These are phyloP conservation scores for Grifola frondosa DNA, from an alignment of 1,284 basidiomycete genomes.

Conservation along the genomic window DNA sequence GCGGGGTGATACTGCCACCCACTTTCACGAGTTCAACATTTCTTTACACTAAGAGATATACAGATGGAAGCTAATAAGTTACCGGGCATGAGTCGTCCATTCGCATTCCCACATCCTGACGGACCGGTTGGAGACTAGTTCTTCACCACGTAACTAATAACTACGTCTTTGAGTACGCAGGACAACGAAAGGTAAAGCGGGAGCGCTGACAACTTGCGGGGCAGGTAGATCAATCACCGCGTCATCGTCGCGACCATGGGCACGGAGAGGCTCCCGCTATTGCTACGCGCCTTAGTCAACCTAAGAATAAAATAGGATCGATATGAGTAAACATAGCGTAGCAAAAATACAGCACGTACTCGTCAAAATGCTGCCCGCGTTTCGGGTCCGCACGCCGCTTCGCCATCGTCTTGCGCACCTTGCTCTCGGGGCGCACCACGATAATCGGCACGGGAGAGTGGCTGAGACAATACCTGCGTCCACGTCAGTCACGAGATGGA, in stretches of 20 bases:
- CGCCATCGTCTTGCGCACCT: constrained; percentile 80
- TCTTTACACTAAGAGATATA: no score
- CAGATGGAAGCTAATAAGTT: no score
- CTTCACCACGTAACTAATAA: no score
- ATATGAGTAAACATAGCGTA: background rate
- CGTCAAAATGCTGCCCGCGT: constrained; percentile 76
- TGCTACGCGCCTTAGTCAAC: constrained; percentile 16
- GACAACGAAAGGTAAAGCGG: no score
- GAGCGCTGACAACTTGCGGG: no score
- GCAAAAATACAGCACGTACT: constrained; percentile 34
- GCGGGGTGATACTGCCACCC: no score
- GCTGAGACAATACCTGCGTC: constrained; percentile 74
- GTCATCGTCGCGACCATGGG: constrained; percentile 25
- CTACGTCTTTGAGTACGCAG: no score
- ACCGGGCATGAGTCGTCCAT: no score
- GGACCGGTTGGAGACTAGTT: no score
- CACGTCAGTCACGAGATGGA: background rate
- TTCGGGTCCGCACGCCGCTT: constrained; percentile 85
- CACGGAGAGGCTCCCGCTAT: constrained; percentile 17
- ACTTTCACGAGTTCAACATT: no score
- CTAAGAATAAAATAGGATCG: constrained; percentile 6
- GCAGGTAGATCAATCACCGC: no score
- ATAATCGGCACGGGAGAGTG: constrained; percentile 92
- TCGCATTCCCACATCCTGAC: no score
- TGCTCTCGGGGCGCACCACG: constrained; percentile 86